Evolutionary conservation across 805 yeast genomes (phyloP), one percentile per base, ranked within the genome.

Genomic region (Pichia pseudocactophila): DNA sequence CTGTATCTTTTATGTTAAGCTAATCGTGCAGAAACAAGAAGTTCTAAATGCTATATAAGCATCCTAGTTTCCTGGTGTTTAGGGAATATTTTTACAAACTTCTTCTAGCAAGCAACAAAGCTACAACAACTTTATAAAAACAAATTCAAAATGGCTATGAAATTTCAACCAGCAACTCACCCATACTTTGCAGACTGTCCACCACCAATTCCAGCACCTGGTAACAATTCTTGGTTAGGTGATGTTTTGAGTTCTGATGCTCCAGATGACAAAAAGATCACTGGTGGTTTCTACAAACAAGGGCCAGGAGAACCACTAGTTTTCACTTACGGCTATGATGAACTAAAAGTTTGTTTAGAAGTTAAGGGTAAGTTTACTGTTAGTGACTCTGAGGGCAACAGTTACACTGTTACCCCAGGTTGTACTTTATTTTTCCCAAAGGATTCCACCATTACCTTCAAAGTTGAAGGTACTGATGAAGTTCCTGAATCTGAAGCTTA

Each of bases 181-280:
- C 55, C 53, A 42, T 78, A 75, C 40, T 71, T 64, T 61, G 70
- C 65, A 16, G 64, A 70, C 47, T 69, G 65, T 59, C 82, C 81
- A 51, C 74, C 81, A 36, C 69, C 67, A 33, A 72, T 80, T 47
- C 77, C 81, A 44, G 69, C 80, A 43, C 78, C 80, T 61, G 80
- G 81, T 46, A 74, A 70, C 67, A 80, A 80, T 62, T 72, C 87
- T 7, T 80, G 76, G 69, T 68, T 80, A 48, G 82, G 84, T 42
- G 88, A 80, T 56, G 66, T 70, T 48, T 74, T 74, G 63, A 70
- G 78, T 34, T 74, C 82, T 17, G 78, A 74, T 22, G 80, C 78
- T 42, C 78, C 76, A 52, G 59, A 66, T 39, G 85, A 74, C 39
- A 62, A 78, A 57, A 76, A 75, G 58, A 74, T 80, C 50, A 62